These are phyloP conservation scores for Clavispora fructus DNA, from an alignment of 805 yeast species.

Conservation along the genomic window DNA sequence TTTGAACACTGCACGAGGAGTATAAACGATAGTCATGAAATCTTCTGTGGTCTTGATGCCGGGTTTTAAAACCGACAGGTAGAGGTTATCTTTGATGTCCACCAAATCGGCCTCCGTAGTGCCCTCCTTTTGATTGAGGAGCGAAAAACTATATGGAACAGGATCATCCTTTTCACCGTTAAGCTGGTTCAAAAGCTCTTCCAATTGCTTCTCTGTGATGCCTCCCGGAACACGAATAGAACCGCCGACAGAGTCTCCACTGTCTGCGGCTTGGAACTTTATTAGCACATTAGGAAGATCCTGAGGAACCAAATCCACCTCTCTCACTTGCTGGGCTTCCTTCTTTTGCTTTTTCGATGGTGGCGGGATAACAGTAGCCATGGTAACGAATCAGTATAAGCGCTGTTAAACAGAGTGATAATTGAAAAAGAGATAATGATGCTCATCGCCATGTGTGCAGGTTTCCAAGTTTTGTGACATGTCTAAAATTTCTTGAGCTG, in stretches of 20 bases:
- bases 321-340: slow-evolving; percentile 77
- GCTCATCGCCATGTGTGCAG: slow-evolving; percentile 13
- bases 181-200: slow-evolving; percentile 78
- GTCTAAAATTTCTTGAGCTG: too few relatives aligned
- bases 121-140: slow-evolving; percentile 41
- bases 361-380: slow-evolving; percentile 95
- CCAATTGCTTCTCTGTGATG: slow-evolving; percentile 78
- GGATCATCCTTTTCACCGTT: slow-evolving; percentile 72
- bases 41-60: slow-evolving; percentile 89
- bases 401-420: neutral
- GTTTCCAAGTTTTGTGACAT: neutral
- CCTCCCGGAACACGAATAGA: slow-evolving; percentile 88
- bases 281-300: slow-evolving; percentile 85
- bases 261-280: slow-evolving; percentile 87
- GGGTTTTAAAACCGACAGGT: slow-evolving; percentile 78
- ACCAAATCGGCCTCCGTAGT: slow-evolving; percentile 40
- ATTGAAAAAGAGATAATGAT: slow-evolving; percentile 5
- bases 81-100: slow-evolving; percentile 75
- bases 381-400: slow-evolving; percentile 19
- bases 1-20: slow-evolving; percentile 92
- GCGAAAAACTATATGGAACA: slow-evolving; percentile 82
- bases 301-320: slow-evolving; percentile 64
- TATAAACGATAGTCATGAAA: slow-evolving; percentile 80
- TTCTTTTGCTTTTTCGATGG: slow-evolving; percentile 83
- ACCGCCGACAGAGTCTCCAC: slow-evolving; percentile 83